Percentiles rank a stretch among this genome's conserved stretches.
phyloP scores from a whole-genome alignment of 129 eudicot genomes.

The Centaurea solstitialis region DNA sequence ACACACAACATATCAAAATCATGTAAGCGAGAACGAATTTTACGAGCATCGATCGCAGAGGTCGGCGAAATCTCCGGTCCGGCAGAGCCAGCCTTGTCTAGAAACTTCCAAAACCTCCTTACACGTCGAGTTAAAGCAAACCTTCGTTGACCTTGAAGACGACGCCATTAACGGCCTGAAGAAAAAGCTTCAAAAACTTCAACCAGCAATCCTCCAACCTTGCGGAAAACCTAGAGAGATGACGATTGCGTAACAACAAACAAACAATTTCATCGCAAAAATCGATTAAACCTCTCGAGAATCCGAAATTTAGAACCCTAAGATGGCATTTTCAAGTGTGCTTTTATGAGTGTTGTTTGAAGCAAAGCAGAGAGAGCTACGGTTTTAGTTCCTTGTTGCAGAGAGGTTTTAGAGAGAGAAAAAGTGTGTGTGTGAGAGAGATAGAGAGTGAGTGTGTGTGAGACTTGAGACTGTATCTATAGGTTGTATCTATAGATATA shows the following conservation, averaged over 20 bases:
- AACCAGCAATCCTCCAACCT: constrained; percentile 14
- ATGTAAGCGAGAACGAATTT: constrained; percentile 7
- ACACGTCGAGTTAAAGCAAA: constrained; percentile 71
- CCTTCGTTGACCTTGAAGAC: constrained; percentile 37
- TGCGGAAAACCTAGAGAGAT: constrained; percentile 24
- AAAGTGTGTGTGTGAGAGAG: neutral
- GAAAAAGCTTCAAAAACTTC: neutral
- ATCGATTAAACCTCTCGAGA: neutral
- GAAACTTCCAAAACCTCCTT: constrained; percentile 37
- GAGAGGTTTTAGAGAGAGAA: constrained; percentile 22
- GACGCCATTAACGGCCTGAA: constrained; percentile 38
- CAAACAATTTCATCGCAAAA: constrained; percentile 3
- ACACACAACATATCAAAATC: neutral
- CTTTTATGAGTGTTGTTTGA: constrained; percentile 10
- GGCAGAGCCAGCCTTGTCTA: constrained; percentile 73
- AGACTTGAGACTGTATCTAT: neutral
- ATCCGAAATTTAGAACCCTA: constrained; percentile 26
- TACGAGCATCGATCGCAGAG: constrained; percentile 87
- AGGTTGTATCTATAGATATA: constrained; percentile 17
- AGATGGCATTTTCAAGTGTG: constrained; percentile 21
- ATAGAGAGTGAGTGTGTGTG: constrained; percentile 11
- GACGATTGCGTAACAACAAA: neutral
- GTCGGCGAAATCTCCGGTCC: constrained; percentile 66
- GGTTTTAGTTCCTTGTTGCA: constrained; percentile 16
- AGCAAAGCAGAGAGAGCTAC: constrained; percentile 24